phyloP scores from a whole-genome alignment of 129 eudicot species.

The Pittosporum tobira region DNA sequence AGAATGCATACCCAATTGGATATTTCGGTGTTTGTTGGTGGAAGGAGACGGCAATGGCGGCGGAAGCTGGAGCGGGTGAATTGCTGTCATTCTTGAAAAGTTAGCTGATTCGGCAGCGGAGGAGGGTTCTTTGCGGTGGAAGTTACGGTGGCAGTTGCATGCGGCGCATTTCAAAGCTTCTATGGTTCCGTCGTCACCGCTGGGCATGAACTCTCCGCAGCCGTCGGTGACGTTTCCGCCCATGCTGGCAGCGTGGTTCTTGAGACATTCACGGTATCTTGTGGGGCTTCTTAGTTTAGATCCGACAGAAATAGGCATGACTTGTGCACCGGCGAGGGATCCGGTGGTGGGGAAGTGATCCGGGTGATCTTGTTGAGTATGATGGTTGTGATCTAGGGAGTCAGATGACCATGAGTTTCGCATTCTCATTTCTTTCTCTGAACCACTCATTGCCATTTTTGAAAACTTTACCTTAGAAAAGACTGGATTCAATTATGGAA shows the following conservation, averaged over 20 bases:
- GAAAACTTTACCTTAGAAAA: too few species aligned
- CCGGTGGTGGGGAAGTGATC: slow-evolving; percentile 29
- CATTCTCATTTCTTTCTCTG: slow-evolving; percentile 52
- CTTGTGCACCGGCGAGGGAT: slow-evolving; percentile 25
- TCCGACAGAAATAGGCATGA: slow-evolving; percentile 44
- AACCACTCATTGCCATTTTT: slow-evolving; percentile 44
- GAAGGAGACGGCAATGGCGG: slow-evolving; percentile 45
- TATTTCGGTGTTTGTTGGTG: slow-evolving; percentile 27
- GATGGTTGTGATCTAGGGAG: slow-evolving; percentile 30
- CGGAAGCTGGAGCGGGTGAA: slow-evolving; percentile 54
- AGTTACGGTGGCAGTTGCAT: slow-evolving; percentile 91
- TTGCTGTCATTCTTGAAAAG: slow-evolving; percentile 9
- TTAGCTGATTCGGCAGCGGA: slow-evolving; percentile 16
- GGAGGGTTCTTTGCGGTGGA: slow-evolving; percentile 63
- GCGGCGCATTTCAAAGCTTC: slow-evolving; percentile 96
- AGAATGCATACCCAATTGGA: not conserved
- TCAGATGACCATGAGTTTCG: slow-evolving; percentile 24
- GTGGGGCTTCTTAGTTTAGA: slow-evolving; percentile 34
- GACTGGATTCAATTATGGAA: too few species aligned
- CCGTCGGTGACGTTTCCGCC: slow-evolving; percentile 90
- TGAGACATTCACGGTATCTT: slow-evolving; percentile 72
- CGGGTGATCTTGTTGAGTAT: slow-evolving; percentile 7
- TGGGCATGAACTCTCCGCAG: slow-evolving; percentile 96
- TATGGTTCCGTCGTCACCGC: slow-evolving; percentile 75
- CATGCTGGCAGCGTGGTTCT: slow-evolving; percentile 84